These are phyloP conservation scores for Lactifluus hygrophoroides DNA, from an alignment of 768 basidiomycete genomes.

Conservation along the genomic window DNA sequence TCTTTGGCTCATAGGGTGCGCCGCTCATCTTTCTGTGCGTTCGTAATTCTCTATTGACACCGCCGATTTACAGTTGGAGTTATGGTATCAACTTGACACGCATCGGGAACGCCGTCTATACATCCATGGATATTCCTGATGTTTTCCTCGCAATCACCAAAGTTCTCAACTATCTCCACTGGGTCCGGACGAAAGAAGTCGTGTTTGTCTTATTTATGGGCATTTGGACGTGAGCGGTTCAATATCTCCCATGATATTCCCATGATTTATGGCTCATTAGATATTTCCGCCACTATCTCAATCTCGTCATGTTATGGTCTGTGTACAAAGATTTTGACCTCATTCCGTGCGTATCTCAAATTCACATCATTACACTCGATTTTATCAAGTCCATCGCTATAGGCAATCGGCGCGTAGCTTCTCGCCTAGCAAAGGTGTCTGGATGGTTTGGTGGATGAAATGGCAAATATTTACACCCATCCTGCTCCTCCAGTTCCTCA, in stretches of 20 bases:
- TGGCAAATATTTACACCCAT: conserved; percentile 75
- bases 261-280: conserved; percentile 31
- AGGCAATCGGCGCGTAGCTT: conserved; percentile 52
- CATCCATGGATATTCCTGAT: conserved; percentile 98
- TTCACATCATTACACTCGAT: not conserved
- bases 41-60: not conserved
- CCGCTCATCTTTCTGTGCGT: not conserved
- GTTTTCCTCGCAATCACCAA: conserved; percentile 83
- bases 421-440: conserved; percentile 54
- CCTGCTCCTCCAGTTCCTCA: conserved; percentile 68
- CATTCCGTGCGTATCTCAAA: conserved; percentile 51
- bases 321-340: conserved; percentile 73
- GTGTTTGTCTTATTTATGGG: conserved; percentile 57
- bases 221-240: conserved; percentile 70
- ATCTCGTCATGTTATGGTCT: conserved; percentile 79
- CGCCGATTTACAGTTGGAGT: conserved; percentile 57
- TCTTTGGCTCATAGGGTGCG: conserved; percentile 85
- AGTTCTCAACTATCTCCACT: conserved; percentile 77
- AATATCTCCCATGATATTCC: not conserved
- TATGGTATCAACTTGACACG: conserved; percentile 71
- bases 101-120: conserved; percentile 86
- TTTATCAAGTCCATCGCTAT: not conserved
- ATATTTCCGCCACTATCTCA: conserved; percentile 91
- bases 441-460: conserved; percentile 70
- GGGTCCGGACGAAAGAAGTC: conserved; percentile 51